Conservation (phyloP, 23 red algal species). For the Agarophyton chilense region DNA sequence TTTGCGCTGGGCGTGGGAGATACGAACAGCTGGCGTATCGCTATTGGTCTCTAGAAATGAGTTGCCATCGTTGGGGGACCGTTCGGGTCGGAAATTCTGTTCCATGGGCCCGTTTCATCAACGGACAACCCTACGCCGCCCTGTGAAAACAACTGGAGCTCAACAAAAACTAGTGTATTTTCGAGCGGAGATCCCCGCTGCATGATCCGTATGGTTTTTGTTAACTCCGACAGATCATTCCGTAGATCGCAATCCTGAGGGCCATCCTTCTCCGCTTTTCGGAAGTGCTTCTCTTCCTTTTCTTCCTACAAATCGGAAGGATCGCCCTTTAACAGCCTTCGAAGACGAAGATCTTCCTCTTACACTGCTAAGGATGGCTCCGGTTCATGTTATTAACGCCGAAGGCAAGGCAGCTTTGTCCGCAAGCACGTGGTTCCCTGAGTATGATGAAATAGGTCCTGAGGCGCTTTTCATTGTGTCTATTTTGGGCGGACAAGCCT, state of each 20-base stretch:
- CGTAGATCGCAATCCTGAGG: background rate
- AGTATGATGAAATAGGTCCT: constrained; percentile 76
- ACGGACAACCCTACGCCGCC: constrained; percentile 22
- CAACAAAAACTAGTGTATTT: background rate
- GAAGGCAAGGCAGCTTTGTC: constrained; percentile 65
- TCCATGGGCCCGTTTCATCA: background rate
- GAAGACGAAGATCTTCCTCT: background rate
- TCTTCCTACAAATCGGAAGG: background rate
- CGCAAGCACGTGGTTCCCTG: constrained; percentile 77
- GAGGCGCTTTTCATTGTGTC: constrained; percentile 80
- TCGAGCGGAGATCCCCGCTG: background rate
- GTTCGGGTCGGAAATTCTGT: background rate
- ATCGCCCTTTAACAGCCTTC: background rate
- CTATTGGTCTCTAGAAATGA: background rate
- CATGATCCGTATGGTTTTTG: background rate
- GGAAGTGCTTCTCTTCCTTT: background rate
- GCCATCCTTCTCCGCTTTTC: background rate
- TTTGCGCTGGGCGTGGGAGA: constrained; percentile 1
- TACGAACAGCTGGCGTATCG: background rate
- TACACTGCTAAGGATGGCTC: background rate
- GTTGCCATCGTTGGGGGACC: background rate
- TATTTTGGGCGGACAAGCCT: constrained; percentile 80
- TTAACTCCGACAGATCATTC: background rate
- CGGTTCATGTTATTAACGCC: constrained; percentile 62
- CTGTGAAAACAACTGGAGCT: constrained; percentile 25